Conservation (phyloP, 106 monocot genomes). For the Allium fistulosum region DNA sequence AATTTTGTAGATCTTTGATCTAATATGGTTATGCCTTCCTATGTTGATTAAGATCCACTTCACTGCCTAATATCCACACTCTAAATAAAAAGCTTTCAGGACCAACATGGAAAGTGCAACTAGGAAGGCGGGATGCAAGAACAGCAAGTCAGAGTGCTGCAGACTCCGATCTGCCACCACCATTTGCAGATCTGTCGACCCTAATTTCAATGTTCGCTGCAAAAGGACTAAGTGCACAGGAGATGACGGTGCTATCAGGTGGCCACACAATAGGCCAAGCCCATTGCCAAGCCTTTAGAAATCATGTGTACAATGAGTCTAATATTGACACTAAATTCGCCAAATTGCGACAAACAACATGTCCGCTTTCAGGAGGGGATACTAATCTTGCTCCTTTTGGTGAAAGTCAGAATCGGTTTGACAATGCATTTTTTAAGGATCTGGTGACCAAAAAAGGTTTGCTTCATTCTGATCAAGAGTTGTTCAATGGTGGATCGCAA, state of each 20-base stretch:
- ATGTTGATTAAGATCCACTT: background rate
- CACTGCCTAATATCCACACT: background rate
- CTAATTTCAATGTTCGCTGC: slow-evolving; percentile 14
- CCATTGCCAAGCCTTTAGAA: slow-evolving; percentile 12
- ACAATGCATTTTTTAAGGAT: slow-evolving; percentile 21
- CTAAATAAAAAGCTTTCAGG: slow-evolving; percentile 21
- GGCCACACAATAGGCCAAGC: slow-evolving; percentile 37
- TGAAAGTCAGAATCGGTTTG: background rate
- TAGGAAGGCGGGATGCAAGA: slow-evolving; percentile 22
- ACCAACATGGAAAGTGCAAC: slow-evolving; percentile 24
- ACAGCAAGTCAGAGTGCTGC: slow-evolving; percentile 26
- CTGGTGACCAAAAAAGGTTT: slow-evolving; percentile 7
- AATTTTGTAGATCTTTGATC: too few species aligned
- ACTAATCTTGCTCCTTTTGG: slow-evolving; percentile 17
- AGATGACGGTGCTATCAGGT: slow-evolving; percentile 34
- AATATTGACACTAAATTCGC: slow-evolving; percentile 19
- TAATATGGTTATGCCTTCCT: background rate
- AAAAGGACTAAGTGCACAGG: slow-evolving; percentile 15
- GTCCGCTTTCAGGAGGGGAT: slow-evolving; percentile 16
- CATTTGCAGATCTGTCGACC: slow-evolving; percentile 7
- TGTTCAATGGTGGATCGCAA: slow-evolving; percentile 17
- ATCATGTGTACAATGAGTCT: slow-evolving; percentile 19
- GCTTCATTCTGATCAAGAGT: slow-evolving; percentile 21
- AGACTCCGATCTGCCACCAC: slow-evolving; percentile 17
- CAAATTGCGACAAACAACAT: background rate